phyloP scores from a whole-genome alignment of 1,284 basidiomycete species.

The Waitea zeae region DNA sequence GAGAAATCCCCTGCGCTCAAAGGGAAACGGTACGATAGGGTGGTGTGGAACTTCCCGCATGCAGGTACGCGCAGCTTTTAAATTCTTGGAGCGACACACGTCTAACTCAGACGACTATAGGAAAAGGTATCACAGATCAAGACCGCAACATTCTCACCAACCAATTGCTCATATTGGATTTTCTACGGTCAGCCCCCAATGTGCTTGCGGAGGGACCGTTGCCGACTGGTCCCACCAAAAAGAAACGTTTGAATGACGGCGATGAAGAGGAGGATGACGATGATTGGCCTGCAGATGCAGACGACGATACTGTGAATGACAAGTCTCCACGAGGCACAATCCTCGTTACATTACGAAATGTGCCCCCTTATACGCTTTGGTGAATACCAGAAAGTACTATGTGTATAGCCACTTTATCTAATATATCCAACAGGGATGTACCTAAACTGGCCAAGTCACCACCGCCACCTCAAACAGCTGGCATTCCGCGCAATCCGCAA shows the following conservation, averaged over 20 bases:
- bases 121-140: constrained; percentile 88
- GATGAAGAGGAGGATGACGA: constrained; percentile 18
- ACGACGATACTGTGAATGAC: constrained; percentile 8
- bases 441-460: constrained; percentile 67
- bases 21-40: constrained; percentile 50
- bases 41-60: constrained; percentile 97
- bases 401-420: constrained; percentile 4
- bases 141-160: constrained; percentile 88
- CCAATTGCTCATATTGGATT: constrained; percentile 76
- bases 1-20: constrained; percentile 41
- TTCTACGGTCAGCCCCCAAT: constrained; percentile 58
- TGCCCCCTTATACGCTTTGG: constrained; percentile 83
- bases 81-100: too few species aligned
- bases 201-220: constrained; percentile 44
- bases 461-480: constrained; percentile 27
- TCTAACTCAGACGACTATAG: constrained; percentile 26
- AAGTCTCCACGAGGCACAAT: constrained; percentile 34
- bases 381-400: constrained; percentile 14
- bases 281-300: constrained; percentile 13
- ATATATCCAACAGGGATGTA: constrained; percentile 44
- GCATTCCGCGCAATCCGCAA: constrained; percentile 40
- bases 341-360: constrained; percentile 81
- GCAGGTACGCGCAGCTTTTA: constrained; percentile 36
- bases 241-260: constrained; percentile 24
- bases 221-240: constrained; percentile 23